Percentiles rank a stretch among this genome's conserved stretches.
phyloP scores from a whole-genome alignment of 2,329 filamentous ascomycete genomes.

The Fusarium equiseti region DNA sequence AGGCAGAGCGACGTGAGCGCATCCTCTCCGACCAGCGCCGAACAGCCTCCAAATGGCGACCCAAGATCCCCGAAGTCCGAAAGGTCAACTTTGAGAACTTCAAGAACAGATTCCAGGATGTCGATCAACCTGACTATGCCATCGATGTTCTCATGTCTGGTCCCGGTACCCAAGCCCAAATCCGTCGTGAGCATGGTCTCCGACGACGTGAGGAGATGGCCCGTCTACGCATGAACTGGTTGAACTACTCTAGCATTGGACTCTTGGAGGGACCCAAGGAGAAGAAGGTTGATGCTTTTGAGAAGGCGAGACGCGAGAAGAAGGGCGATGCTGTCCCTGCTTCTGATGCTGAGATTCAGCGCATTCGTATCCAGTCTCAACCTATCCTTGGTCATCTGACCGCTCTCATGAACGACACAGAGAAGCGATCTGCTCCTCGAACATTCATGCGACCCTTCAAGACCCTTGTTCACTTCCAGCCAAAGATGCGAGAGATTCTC shows the following conservation, averaged over 20 bases:
- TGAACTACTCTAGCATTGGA: constrained; percentile 20
- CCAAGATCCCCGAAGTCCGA: constrained; percentile 57
- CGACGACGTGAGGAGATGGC: constrained; percentile 55
- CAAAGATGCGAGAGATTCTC: constrained; percentile 56
- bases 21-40: constrained; percentile 54
- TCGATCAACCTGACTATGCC: constrained; percentile 54
- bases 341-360: constrained; percentile 49
- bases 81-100: constrained; percentile 59
- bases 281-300: constrained; percentile 25
- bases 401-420: constrained; percentile 53
- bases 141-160: constrained; percentile 56
- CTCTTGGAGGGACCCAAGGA: constrained; percentile 1
- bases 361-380: constrained; percentile 58
- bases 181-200: constrained; percentile 54
- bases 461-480: constrained; percentile 56
- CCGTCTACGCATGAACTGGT: constrained; percentile 51
- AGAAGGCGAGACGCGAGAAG: constrained; percentile 43
- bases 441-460: constrained; percentile 59
- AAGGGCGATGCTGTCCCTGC: constrained; percentile 39
- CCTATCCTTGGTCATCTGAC: constrained; percentile 56
- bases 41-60: constrained; percentile 54
- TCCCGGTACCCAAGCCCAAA: constrained; percentile 52
- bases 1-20: constrained; percentile 54
- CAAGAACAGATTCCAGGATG: constrained; percentile 56
- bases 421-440: constrained; percentile 52